Conservation (phyloP, 2,329 filamentous ascomycete species). For the Curvularia lunata region DNA sequence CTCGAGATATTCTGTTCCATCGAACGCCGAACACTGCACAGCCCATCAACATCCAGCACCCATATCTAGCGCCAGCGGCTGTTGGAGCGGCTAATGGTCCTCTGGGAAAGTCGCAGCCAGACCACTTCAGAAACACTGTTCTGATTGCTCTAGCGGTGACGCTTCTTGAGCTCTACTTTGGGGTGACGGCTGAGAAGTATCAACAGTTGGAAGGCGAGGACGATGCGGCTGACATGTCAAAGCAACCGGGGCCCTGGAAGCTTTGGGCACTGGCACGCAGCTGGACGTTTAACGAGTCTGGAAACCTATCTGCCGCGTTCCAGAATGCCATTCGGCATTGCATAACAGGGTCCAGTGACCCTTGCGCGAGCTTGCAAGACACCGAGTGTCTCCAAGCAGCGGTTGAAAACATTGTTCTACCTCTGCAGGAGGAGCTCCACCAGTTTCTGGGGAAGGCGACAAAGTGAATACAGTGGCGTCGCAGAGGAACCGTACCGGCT, state of each 20-base stretch:
- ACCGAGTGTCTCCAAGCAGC: constrained; percentile 46
- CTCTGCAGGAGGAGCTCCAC: constrained; percentile 46
- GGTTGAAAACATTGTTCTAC: constrained; percentile 47
- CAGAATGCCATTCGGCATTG: constrained; percentile 44
- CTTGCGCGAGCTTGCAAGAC: constrained; percentile 43
- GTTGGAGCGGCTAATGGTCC: constrained; percentile 15
- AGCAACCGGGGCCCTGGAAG: constrained; percentile 36
- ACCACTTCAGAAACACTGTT: constrained; percentile 42
- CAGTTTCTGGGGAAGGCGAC: constrained; percentile 45
- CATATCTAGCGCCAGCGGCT: constrained; percentile 36
- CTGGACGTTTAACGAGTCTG: constrained; percentile 44
- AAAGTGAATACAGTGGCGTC: constrained; percentile 11
- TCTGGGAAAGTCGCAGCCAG: constrained; percentile 13
- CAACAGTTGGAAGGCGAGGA: constrained; percentile 31
- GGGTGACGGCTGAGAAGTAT: constrained; percentile 41
- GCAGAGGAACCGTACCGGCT: constrained; percentile 13
- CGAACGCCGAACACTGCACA: constrained; percentile 24
- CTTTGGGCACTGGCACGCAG: constrained; percentile 43
- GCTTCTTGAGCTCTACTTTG: constrained; percentile 48
- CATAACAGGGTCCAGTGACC: constrained; percentile 44
- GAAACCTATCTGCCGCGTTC: constrained; percentile 47
- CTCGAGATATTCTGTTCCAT: constrained; percentile 45
- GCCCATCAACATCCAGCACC: constrained; percentile 40
- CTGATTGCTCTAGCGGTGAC: constrained; percentile 45
- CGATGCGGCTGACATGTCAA: constrained; percentile 17